These are phyloP conservation scores for Vinca minor DNA, from an alignment of 257 asterid genomes.

Conservation along the genomic window DNA sequence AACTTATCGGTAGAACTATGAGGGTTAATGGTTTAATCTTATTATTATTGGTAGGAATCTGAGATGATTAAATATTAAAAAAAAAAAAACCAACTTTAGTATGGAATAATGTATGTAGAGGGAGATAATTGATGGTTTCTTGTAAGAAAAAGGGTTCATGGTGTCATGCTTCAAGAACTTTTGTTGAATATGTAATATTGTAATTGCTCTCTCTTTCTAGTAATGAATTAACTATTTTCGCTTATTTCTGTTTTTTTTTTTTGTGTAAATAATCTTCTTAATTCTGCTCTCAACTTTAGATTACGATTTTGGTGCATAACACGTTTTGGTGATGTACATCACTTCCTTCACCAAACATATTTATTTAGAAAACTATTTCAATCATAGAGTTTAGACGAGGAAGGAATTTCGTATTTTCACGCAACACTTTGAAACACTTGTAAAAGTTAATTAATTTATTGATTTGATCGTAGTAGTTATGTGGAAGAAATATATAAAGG, in stretches of 20 bases:
- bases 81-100: not conserved
- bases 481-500: too few species aligned
- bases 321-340: not conserved
- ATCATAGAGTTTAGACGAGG: not conserved
- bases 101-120: slow-evolving; percentile 20
- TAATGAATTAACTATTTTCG: slow-evolving; percentile 3
- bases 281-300: too few species aligned
- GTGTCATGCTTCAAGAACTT: slow-evolving; percentile 16
- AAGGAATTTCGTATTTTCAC: too few species aligned
- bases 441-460: too few species aligned
- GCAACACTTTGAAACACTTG: too few species aligned
- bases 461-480: too few species aligned
- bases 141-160: slow-evolving; percentile 13
- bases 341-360: not conserved
- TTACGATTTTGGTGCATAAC: too few species aligned
- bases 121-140: slow-evolving; percentile 10
- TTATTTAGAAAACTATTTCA: not conserved
- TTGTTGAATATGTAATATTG: too few species aligned
- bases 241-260: not conserved
- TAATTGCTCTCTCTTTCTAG: slow-evolving; percentile 11
- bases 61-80: slow-evolving; percentile 18
- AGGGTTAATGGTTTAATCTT: slow-evolving; percentile 2
- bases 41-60: slow-evolving; percentile 19
- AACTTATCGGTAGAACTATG: slow-evolving; percentile 2
- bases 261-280: too few species aligned